A percentile compares a stretch with the other conserved stretches of the same genome.
Conservation (phyloP, 805 yeast species). For the Candida easanensis region DNA sequence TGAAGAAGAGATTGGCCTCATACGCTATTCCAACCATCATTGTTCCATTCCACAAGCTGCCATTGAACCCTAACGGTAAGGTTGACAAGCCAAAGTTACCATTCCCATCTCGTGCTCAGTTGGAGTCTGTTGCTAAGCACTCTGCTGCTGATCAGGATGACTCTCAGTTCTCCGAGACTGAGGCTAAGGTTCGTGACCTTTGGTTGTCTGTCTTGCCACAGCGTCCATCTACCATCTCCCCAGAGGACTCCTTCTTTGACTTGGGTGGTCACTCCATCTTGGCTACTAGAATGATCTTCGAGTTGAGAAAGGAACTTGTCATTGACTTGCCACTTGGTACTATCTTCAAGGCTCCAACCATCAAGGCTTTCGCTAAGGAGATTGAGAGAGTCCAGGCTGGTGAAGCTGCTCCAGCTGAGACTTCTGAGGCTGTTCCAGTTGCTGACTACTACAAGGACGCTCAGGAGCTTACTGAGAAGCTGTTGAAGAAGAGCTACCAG, state of each 20-base stretch:
- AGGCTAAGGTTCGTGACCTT: constrained; percentile 68
- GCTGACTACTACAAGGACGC: constrained; percentile 75
- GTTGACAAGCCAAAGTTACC: constrained; percentile 97
- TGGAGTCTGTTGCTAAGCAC: constrained; percentile 67
- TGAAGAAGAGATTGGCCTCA: constrained; percentile 85
- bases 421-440: constrained; percentile 29
- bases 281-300: constrained; percentile 96
- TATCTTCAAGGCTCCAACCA: constrained; percentile 86
- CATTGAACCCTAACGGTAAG: constrained; percentile 97
- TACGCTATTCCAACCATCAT: constrained; percentile 92
- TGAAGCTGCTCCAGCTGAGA: constrained; percentile 44
- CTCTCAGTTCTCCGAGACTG: constrained; percentile 58
- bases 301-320: constrained; percentile 71
- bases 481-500: constrained; percentile 43
- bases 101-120: constrained; percentile 87
- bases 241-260: constrained; percentile 90
- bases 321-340: constrained; percentile 87
- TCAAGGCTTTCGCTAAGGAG: constrained; percentile 72
- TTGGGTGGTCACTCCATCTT: constrained; percentile 97
- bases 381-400: constrained; percentile 56
- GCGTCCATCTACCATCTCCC: constrained; percentile 72
- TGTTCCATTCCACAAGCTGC: constrained; percentile 82
- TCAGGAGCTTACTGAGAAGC: constrained; percentile 39
- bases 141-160: constrained; percentile 40
- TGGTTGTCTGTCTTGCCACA: constrained; percentile 88